Conservation (phyloP, 2,329 filamentous ascomycete genomes). For the Penicillium sp. region DNA sequence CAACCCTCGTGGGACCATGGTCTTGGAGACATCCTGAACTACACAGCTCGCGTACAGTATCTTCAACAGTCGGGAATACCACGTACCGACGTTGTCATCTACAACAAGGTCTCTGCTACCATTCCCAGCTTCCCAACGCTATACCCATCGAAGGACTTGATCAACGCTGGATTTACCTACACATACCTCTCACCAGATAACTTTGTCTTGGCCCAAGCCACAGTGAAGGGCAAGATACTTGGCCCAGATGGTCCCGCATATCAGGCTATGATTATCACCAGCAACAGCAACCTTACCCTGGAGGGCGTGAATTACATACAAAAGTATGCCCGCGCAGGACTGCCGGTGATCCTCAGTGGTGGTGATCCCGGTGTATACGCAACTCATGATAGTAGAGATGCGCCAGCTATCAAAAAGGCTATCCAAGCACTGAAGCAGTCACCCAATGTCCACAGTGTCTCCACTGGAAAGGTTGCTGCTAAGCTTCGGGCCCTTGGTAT, state of each 20-base stretch:
- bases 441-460: conserved; percentile 43
- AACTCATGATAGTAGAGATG: conserved; percentile 19
- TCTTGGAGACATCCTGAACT: conserved; percentile 22
- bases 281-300: conserved; percentile 19
- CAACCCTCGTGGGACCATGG: conserved; percentile 26
- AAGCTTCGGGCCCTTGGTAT: conserved; percentile 39
- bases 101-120: conserved; percentile 32
- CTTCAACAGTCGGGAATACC: conserved; percentile 40
- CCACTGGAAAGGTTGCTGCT: conserved; percentile 35
- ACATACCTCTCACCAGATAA: conserved; percentile 54
- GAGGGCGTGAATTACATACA: conserved; percentile 18
- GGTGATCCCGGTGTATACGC: conserved; percentile 36
- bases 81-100: conserved; percentile 50
- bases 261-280: conserved; percentile 22
- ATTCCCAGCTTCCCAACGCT: conserved; percentile 17
- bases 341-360: conserved; percentile 49
- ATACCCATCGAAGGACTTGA: conserved; percentile 19
- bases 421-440: conserved; percentile 31
- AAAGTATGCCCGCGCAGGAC: conserved; percentile 18
- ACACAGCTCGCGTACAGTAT: conserved; percentile 22
- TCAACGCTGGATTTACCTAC: conserved; percentile 42
- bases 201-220: conserved; percentile 44
- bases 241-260: conserved; percentile 31
- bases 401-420: conserved; percentile 15
- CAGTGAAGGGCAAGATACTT: conserved; percentile 42